These are phyloP conservation scores for Paecilomyces niveus DNA, from an alignment of 2,329 filamentous ascomycete species.

Conservation along the genomic window DNA sequence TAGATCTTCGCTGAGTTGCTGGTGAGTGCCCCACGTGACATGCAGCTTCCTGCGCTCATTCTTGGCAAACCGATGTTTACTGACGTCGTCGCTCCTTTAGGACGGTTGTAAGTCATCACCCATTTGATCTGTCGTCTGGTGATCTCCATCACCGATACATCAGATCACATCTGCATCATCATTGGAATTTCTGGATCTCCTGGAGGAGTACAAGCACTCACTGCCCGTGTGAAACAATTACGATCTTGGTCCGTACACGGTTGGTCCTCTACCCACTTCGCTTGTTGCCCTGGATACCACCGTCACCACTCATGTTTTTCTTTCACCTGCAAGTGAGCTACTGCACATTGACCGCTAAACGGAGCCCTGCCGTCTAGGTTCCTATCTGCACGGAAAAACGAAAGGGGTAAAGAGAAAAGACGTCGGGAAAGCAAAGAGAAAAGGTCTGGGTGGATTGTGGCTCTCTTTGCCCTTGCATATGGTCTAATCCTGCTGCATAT, in stretches of 20 bases:
- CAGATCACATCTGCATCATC: not conserved
- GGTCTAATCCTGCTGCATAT: not conserved
- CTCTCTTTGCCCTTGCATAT: not conserved
- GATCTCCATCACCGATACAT: not conserved
- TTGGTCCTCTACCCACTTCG: not conserved
- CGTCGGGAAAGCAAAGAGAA: not conserved
- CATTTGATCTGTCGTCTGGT: not conserved
- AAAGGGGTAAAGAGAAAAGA: not conserved
- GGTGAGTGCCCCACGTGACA: not conserved
- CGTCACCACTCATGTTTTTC: slow-evolving; percentile 1
- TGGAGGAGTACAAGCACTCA: not conserved
- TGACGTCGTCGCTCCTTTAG: not conserved
- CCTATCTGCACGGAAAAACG: not conserved
- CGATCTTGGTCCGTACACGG: slow-evolving; percentile 1
- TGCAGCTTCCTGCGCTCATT: not conserved
- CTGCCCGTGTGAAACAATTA: not conserved
- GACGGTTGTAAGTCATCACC: not conserved
- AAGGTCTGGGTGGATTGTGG: not conserved
- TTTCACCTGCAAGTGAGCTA: not conserved
- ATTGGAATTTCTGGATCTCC: not conserved
- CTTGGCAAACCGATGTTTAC: not conserved
- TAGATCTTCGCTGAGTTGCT: not conserved
- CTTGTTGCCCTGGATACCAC: slow-evolving; percentile 34
- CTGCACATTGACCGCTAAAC: slow-evolving; percentile 6
- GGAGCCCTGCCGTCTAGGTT: not conserved